Evolutionary conservation across 305 asterid genomes (phyloP).

Genomic region (Fraxinus dipetala): DNA sequence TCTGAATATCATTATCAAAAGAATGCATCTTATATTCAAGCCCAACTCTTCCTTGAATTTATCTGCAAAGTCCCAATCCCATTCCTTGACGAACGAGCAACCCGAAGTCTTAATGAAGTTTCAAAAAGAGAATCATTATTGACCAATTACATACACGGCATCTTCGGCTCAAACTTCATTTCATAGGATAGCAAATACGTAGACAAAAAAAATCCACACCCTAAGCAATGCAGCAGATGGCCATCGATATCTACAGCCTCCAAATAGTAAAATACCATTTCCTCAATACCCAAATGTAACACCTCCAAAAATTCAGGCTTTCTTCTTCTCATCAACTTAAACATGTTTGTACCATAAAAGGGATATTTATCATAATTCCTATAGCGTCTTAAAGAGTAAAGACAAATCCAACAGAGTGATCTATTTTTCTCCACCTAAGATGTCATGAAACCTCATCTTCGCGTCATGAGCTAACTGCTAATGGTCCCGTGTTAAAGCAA

Average conservation of each 20-base stretch:
- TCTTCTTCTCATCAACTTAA: conserved; percentile 24
- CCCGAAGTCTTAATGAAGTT: conserved; percentile 21
- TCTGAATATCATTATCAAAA: not conserved
- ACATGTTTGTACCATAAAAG: conserved; percentile 22
- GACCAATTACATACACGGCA: conserved; percentile 11
- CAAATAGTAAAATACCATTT: conserved; percentile 9
- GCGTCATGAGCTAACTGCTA: conserved; percentile 32
- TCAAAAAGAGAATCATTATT: conserved; percentile 10
- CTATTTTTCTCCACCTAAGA: conserved; percentile 27
- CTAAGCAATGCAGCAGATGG: conserved; percentile 25
- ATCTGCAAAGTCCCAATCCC: conserved; percentile 11
- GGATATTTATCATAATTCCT: conserved; percentile 22
- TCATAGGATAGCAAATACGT: not conserved
- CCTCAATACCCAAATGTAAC: conserved; percentile 23
- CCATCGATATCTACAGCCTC: conserved; percentile 25
- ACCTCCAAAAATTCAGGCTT: conserved; percentile 22
- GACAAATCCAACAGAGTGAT: conserved; percentile 24
- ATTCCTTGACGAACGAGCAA: conserved; percentile 20
- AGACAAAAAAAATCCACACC: conserved; percentile 18
- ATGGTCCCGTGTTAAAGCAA: conserved; percentile 26
- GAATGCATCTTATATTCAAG: not conserved
- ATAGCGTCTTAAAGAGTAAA: conserved; percentile 24
- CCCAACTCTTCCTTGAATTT: not conserved
- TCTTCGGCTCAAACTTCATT: conserved; percentile 23
- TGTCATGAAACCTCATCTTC: conserved; percentile 31